Base-by-base conservation (phyloP, 1,284 basidiomycete genomes). In the Austroboletus niveus region DNA sequence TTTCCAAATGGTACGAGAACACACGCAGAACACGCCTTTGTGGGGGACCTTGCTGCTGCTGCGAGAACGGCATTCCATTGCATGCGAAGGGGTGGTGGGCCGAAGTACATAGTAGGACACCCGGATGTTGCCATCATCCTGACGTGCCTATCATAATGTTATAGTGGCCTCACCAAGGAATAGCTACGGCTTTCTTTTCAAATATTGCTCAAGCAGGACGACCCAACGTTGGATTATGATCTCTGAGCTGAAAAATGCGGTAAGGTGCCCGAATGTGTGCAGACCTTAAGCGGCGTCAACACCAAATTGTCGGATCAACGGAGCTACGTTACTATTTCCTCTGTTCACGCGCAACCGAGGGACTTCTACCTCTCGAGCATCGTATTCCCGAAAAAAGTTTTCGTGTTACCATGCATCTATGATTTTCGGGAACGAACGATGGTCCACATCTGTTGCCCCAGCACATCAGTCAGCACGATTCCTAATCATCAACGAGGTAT, bases 71-170 rank as follows among this genome's bases (percentile, higher is more conserved):
- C 1, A 72, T 82, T 2, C 61, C 82, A 1, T 42, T 66, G 8
- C 73, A 74, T 54, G 66, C 64, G 45, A 69, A 76, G 30, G 72
- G 71, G 48, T 68, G 77, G 17, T 81, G 73, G 35, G 77, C 80
- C 17, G 79, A 82, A 17, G 17, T 17, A 17, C 17, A 17, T 17
- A 41, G 82, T 27, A 5, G 27, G 27, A 8, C 27, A 27, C 27
- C 27, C 27, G 7, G 27, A 27, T 5, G 7, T 27, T 27, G 24
- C 24, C 27, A 7, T 27, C 27, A 6, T 27, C 27, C 24, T 27
- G 24, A 17, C 17, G 1, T 17, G 17, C 17, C 17, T 24, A 24
- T 24, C 22, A 24, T 24, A 24, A 4, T 24, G 2, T 24, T 24
- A 24, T 24, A 24, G 22, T 27, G 27, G 27, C 27, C 27, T 82